These are phyloP conservation scores for Eucalyptus sp. DNA, from an alignment of 345 rosid species.

Conservation along the genomic window DNA sequence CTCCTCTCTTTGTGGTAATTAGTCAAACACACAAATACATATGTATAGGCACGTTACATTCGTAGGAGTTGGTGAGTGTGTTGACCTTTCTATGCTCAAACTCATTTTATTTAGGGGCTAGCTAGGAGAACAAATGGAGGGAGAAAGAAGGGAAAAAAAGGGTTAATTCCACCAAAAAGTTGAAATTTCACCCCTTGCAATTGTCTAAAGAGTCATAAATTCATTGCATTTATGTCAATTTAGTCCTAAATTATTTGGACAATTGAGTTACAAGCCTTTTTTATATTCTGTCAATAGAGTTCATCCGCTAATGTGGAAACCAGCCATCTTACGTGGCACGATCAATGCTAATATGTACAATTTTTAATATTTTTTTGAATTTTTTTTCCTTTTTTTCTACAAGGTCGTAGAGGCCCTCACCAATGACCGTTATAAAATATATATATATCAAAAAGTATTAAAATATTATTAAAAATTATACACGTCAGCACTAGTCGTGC, in stretches of 20 bases:
- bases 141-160: neutral
- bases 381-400: too few species aligned
- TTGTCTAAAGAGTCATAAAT: too few species aligned
- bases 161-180: neutral
- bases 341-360: fast-evolving
- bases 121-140: neutral
- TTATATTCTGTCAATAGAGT: too few species aligned
- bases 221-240: fast-evolving
- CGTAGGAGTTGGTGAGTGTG: neutral
- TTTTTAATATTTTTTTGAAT: too few species aligned
- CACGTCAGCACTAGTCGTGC: fast-evolving
- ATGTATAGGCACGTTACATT: neutral
- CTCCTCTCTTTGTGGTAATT: neutral
- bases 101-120: neutral
- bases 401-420: fast-evolving
- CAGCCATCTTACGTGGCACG: fast-evolving
- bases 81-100: neutral
- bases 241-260: fast-evolving
- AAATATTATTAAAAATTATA: too few species aligned
- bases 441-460: fast-evolving
- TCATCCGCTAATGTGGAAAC: fast-evolving
- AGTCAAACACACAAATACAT: neutral
- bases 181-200: neutral
- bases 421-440: neutral
- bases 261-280: fast-evolving